Conservation (phyloP, 106 monocot species). For the Chionographis japonica region DNA sequence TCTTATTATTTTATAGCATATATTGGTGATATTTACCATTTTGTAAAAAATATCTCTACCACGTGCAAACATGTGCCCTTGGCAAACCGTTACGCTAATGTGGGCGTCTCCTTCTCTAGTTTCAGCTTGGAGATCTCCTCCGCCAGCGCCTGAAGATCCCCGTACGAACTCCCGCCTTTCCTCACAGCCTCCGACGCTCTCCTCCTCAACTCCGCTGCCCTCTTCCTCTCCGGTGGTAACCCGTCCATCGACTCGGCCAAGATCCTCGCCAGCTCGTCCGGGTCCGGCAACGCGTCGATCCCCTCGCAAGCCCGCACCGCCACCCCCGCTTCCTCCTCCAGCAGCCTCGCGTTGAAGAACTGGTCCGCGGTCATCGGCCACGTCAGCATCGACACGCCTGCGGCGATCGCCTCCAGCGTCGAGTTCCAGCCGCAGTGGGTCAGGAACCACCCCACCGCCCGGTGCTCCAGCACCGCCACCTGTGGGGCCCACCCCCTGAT, state of each 20-base stretch:
- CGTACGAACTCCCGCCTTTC: conserved; percentile 10
- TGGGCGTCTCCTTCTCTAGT: too few relatives aligned
- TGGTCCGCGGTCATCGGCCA: conserved; percentile 67
- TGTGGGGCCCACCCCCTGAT: conserved; percentile 48
- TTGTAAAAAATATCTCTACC: too few relatives aligned
- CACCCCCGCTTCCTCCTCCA: conserved; percentile 27
- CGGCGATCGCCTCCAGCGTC: conserved; percentile 21
- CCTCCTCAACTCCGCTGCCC: conserved; percentile 2
- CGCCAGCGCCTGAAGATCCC: conserved; percentile 2
- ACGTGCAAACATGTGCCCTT: too few relatives aligned
- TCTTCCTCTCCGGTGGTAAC: background rate
- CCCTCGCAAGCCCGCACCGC: conserved; percentile 28
- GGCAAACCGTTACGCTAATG: too few relatives aligned
- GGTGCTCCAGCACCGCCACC: conserved; percentile 34
- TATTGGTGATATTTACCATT: too few relatives aligned
- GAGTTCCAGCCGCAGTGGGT: conserved; percentile 61
- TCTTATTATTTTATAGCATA: too few relatives aligned
- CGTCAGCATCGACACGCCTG: conserved; percentile 30
- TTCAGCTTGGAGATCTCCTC: background rate
- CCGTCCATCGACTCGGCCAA: conserved; percentile 11
- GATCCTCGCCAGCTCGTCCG: conserved; percentile 21
- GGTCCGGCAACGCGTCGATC: conserved; percentile 10
- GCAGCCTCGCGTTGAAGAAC: conserved; percentile 43
- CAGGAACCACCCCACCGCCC: conserved; percentile 47
- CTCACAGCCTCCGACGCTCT: conserved; percentile 7